Conservation (phyloP, 2,329 filamentous ascomycete species). For the Fusarium anguioides region DNA sequence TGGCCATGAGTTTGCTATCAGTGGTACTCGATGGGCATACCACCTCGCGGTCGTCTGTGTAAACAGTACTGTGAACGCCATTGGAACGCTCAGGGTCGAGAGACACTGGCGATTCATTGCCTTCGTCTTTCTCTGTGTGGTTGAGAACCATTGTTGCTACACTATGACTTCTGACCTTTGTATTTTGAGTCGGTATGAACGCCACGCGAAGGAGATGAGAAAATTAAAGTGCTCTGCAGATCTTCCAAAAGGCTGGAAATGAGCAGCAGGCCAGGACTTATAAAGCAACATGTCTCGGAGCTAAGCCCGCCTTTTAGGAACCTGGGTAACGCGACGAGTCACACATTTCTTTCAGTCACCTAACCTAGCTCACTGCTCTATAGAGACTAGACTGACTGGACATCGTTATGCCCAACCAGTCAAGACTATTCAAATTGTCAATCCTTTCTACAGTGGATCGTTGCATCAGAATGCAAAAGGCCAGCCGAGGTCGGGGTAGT, state of each 20-base stretch:
- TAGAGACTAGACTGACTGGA: not conserved
- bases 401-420: not conserved
- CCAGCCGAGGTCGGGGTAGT: constrained; percentile 38
- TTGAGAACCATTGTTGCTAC: constrained; percentile 30
- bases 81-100: constrained; percentile 38
- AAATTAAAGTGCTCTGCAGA: constrained; percentile 18
- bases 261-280: constrained; percentile 16
- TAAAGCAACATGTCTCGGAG: constrained; percentile 34
- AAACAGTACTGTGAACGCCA: constrained; percentile 11
- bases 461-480: not conserved
- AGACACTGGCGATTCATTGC: constrained; percentile 38
- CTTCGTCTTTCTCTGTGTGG: constrained; percentile 32
- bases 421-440: constrained; percentile 18
- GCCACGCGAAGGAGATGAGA: not conserved
- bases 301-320: constrained; percentile 12
- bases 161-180: not conserved
- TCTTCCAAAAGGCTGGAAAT: constrained; percentile 7
- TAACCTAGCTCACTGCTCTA: no score
- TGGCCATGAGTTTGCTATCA: constrained; percentile 73
- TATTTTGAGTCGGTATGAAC: constrained; percentile 2
- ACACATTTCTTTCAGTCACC: constrained; percentile 2
- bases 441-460: constrained; percentile 22
- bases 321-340: constrained; percentile 15
- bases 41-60: constrained; percentile 37
- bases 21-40: constrained; percentile 66